Percentiles rank a stretch among this genome's conserved stretches.
phyloP scores from a whole-genome alignment of 371 early-diverging fungal genomes.

The Circinella umbellata region DNA sequence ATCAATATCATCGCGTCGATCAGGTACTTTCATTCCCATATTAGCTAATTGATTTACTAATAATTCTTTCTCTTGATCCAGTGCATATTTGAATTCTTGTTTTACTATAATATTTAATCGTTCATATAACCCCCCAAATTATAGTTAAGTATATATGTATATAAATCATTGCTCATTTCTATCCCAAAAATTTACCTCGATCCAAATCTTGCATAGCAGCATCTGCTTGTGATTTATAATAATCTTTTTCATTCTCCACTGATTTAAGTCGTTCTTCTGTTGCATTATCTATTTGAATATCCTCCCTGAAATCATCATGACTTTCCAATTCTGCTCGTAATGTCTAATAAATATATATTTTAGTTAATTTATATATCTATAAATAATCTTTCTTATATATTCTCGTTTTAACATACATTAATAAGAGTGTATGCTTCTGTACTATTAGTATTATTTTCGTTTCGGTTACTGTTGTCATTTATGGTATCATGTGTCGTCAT shows the following conservation, averaged over 20 bases:
- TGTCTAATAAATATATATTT: slow-evolving; percentile 21
- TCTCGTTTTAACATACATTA: slow-evolving; percentile 2
- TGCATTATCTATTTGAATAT: slow-evolving; percentile 1
- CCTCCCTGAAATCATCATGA: slow-evolving; percentile 11
- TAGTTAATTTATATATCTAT: too few species aligned
- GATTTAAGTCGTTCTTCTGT: slow-evolving; percentile 35
- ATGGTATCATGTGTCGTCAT: too few species aligned
- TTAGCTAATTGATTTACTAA: slow-evolving; percentile 43
- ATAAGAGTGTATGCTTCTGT: slow-evolving; percentile 11
- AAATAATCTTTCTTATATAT: too few species aligned
- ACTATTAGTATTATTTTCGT: not conserved
- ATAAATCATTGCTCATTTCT: too few species aligned
- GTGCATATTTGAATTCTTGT: slow-evolving; percentile 35
- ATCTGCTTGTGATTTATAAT: slow-evolving; percentile 44
- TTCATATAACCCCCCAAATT: too few species aligned
- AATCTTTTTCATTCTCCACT: slow-evolving; percentile 50
- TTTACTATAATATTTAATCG: slow-evolving; percentile 25
- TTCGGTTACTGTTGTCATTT: too few species aligned
- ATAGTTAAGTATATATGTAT: too few species aligned
- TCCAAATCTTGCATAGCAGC: slow-evolving; percentile 49
- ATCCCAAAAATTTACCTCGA: slow-evolving; percentile 19
- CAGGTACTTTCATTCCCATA: slow-evolving; percentile 25
- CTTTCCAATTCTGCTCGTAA: slow-evolving; percentile 35
- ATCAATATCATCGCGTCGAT: slow-evolving; percentile 9
- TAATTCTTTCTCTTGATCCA: slow-evolving; percentile 37